Percentiles rank a stretch among this genome's conserved stretches.
Conservation (phyloP, 1,139 yeast genomes). For the Debaryomyces psychrophilus region DNA sequence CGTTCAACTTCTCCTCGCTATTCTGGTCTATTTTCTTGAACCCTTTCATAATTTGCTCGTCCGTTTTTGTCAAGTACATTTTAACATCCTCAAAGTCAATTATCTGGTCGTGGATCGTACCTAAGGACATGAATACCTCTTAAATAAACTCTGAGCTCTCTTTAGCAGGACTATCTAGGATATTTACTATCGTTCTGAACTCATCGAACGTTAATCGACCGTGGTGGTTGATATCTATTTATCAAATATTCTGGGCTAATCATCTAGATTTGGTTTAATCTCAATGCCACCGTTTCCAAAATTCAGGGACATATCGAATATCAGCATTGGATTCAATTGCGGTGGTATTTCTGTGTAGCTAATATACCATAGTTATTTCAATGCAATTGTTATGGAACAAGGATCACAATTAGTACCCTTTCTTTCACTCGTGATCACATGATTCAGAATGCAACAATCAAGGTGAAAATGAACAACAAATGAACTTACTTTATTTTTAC, state of each 20-base stretch:
- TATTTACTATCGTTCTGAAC: conserved; percentile 55
- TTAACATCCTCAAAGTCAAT: conserved; percentile 67
- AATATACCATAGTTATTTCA: not conserved
- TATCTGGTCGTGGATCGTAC: conserved; percentile 55
- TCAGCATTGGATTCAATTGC: not conserved
- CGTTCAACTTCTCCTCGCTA: conserved; percentile 71
- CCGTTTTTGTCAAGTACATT: conserved; percentile 62
- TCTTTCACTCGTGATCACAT: not conserved
- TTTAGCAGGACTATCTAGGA: conserved; percentile 65
- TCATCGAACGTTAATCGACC: conserved; percentile 63
- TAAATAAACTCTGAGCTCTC: conserved; percentile 63
- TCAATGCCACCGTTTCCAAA: not conserved
- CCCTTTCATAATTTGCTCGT: conserved; percentile 68
- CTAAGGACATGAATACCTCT: conserved; percentile 58
- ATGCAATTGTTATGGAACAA: not conserved
- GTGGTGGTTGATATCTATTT: conserved; percentile 52
- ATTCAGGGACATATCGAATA: not conserved
- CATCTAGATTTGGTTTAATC: conserved; percentile 11
- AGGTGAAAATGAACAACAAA: not conserved
- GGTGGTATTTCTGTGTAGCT: not conserved
- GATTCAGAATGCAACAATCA: not conserved
- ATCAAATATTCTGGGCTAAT: conserved; percentile 40
- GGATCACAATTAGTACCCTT: not conserved
- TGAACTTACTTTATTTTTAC: not conserved
- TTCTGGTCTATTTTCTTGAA: conserved; percentile 73